Conservation (phyloP, 2,329 filamentous ascomycete genomes). For the Neurospora sp. region DNA sequence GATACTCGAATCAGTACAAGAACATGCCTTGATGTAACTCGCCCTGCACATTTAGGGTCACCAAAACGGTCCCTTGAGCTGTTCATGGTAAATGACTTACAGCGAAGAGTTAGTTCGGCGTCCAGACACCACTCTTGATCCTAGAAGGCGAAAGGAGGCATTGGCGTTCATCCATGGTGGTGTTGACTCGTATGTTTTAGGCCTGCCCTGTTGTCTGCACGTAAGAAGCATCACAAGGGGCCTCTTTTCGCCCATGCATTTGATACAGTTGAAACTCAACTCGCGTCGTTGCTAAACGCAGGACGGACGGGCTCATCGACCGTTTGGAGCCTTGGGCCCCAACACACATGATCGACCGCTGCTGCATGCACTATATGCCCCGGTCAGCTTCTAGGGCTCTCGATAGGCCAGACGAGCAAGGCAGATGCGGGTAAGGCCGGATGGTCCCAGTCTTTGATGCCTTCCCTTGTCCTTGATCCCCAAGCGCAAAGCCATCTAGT, state of each 20-base stretch:
- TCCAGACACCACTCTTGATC: neutral
- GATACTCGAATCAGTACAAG: neutral
- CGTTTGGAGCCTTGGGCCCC: neutral
- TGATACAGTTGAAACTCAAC: neutral
- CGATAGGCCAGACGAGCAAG: neutral
- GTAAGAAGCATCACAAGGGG: neutral
- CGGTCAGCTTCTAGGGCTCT: neutral
- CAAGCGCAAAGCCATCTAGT: neutral
- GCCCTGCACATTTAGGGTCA: neutral
- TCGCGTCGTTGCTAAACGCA: neutral
- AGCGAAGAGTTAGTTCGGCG: neutral
- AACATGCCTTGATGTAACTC: neutral
- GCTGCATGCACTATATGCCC: constrained; percentile 13
- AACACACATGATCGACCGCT: constrained; percentile 16
- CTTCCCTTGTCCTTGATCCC: neutral
- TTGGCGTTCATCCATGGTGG: neutral
- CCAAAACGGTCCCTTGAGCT: neutral
- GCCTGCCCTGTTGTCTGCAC: neutral
- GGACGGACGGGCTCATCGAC: neutral
- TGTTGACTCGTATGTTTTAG: neutral
- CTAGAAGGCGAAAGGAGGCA: neutral
- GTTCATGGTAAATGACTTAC: neutral
- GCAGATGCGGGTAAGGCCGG: neutral
- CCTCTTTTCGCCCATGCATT: neutral
- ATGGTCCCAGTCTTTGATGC: neutral